Evolutionary conservation across 441 rosid species (phyloP).

Genomic region (Gossypium laxum): DNA sequence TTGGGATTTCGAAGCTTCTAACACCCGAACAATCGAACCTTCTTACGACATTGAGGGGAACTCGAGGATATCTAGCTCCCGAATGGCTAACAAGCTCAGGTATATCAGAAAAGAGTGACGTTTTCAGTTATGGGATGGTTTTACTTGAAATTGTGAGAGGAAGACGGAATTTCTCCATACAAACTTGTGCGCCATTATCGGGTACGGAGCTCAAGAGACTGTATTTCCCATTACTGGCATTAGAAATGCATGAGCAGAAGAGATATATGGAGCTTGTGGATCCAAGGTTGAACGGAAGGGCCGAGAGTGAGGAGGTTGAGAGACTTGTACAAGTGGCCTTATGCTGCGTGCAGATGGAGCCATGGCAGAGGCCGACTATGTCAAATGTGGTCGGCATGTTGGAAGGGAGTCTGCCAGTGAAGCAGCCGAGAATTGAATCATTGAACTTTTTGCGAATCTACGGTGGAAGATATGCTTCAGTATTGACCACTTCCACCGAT

Average conservation of each 20-base stretch:
- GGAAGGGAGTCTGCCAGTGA: conserved; percentile 48
- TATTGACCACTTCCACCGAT: conserved; percentile 29
- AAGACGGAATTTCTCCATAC: conserved; percentile 51
- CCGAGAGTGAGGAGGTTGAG: conserved; percentile 50
- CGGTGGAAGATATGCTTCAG: conserved; percentile 57
- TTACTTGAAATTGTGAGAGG: conserved; percentile 77
- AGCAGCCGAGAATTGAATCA: conserved; percentile 52
- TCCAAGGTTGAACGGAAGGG: conserved; percentile 58
- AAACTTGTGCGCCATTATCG: conserved; percentile 32
- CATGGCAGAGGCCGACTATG: conserved; percentile 53
- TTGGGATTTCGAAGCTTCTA: conserved; percentile 78
- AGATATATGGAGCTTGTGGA: conserved; percentile 62
- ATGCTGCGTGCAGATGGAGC: conserved; percentile 67
- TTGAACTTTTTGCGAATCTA: conserved; percentile 64
- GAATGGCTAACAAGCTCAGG: conserved; percentile 79
- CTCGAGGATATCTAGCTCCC: conserved; percentile 89
- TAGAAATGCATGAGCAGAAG: conserved; percentile 81
- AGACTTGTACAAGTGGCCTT: conserved; percentile 53
- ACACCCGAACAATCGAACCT: conserved; percentile 63
- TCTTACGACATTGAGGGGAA: conserved; percentile 84
- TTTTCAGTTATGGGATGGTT: conserved; percentile 86
- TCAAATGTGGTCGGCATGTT: conserved; percentile 61
- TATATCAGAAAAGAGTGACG: conserved; percentile 75
- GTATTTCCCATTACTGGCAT: conserved; percentile 63
- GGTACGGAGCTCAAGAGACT: conserved; percentile 17